Percentiles rank a stretch among this genome's conserved stretches.
Evolutionary conservation across 768 basidiomycete species (phyloP).

Genomic region (Hemileccinum rubropunctum): DNA sequence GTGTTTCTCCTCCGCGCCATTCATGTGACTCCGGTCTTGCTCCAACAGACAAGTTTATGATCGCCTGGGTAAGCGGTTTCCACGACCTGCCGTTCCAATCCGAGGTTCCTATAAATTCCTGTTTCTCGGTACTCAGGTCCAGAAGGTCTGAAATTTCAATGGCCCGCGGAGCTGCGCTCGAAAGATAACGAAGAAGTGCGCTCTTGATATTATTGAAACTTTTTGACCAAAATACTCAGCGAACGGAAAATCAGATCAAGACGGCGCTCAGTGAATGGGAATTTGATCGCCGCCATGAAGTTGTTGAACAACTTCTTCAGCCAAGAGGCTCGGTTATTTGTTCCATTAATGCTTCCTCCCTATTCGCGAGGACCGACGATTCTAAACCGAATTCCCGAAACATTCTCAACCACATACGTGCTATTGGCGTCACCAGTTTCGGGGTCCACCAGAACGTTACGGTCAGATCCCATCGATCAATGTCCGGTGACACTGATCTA

Average conservation of each 20-base stretch:
- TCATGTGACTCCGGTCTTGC: slow-evolving; percentile 11
- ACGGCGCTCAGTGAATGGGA: slow-evolving; percentile 41
- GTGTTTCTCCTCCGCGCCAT: background rate
- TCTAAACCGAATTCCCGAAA: slow-evolving; percentile 24
- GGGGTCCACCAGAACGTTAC: slow-evolving; percentile 43
- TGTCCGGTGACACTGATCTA: slow-evolving; percentile 18
- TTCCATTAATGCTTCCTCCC: slow-evolving; percentile 47
- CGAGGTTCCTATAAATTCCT: slow-evolving; percentile 12
- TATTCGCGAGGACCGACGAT: slow-evolving; percentile 40
- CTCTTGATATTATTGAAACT: slow-evolving; percentile 17
- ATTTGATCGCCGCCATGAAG: slow-evolving; percentile 35
- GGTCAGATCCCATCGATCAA: slow-evolving; percentile 32
- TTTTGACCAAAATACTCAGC: slow-evolving; percentile 18
- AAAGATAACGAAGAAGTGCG: slow-evolving; percentile 49
- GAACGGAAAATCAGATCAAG: slow-evolving; percentile 43
- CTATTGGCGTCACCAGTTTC: slow-evolving; percentile 34
- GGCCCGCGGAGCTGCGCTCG: slow-evolving; percentile 43
- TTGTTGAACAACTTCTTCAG: slow-evolving; percentile 39
- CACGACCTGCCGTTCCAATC: slow-evolving; percentile 3
- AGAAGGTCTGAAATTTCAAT: slow-evolving; percentile 41
- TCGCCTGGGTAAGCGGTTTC: slow-evolving; percentile 48
- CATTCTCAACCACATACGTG: slow-evolving; percentile 35
- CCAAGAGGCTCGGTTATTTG: slow-evolving; percentile 45
- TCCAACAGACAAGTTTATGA: slow-evolving; percentile 68
- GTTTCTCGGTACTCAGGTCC: slow-evolving; percentile 23